phyloP scores from a whole-genome alignment of 106 monocot species.

The Ottelia alismoides region DNA sequence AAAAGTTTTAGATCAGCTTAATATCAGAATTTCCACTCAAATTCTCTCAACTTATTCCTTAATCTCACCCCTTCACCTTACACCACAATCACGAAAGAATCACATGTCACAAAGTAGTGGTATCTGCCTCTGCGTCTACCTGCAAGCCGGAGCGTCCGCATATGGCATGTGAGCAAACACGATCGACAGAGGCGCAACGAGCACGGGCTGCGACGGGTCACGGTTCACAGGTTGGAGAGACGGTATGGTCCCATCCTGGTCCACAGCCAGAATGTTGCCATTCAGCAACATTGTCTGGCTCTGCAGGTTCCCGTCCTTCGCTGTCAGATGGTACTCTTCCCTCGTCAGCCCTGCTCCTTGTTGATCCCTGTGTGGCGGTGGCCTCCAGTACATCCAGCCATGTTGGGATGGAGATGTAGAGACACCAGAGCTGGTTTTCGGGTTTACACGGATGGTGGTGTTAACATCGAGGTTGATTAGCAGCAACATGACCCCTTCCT shows the following conservation, averaged over 20 bases:
- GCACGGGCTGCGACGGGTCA: constrained; percentile 34
- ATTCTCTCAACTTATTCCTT: no score
- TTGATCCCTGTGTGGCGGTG: not conserved
- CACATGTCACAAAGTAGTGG: no score
- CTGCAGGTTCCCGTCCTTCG: constrained; percentile 58
- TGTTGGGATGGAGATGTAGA: not conserved
- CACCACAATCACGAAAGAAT: no score
- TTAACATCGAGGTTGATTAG: constrained; percentile 89
- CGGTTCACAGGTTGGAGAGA: constrained; percentile 31
- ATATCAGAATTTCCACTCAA: no score
- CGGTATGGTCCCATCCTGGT: constrained; percentile 47
- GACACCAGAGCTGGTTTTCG: not conserved
- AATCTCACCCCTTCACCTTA: no score
- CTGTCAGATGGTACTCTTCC: constrained; percentile 91
- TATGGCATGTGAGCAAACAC: constrained; percentile 80
- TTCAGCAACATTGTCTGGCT: constrained; percentile 85
- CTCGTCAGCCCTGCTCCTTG: constrained; percentile 8
- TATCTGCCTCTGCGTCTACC: no score
- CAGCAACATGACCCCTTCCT: constrained; percentile 84
- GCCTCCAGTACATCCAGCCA: no score
- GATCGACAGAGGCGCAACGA: constrained; percentile 64
- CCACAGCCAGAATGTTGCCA: constrained; percentile 34
- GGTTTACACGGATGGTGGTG: constrained; percentile 36
- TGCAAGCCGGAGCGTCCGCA: constrained; percentile 33
- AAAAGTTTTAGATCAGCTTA: no score